Conservation (phyloP, 805 yeast species). For the Myxozyma monticola region DNA sequence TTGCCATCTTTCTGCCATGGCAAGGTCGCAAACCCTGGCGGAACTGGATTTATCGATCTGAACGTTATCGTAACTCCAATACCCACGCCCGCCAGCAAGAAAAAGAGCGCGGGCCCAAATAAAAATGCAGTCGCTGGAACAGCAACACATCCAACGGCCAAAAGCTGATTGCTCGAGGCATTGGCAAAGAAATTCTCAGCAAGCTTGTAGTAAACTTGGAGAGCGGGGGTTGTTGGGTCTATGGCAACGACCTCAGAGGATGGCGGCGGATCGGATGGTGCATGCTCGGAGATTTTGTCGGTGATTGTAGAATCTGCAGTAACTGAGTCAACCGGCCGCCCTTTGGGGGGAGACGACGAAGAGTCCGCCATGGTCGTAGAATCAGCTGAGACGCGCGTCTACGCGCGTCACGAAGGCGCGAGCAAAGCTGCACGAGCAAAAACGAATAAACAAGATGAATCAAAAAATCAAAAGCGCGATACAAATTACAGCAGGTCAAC, state of each 20-base stretch:
- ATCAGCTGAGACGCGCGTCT: too few relatives aligned
- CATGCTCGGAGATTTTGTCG: not conserved
- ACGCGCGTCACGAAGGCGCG: too few relatives aligned
- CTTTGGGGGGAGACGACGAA: too few relatives aligned
- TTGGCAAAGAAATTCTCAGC: constrained; percentile 17
- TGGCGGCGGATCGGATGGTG: constrained; percentile 2
- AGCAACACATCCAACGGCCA: constrained; percentile 4
- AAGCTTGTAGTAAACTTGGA: constrained; percentile 8
- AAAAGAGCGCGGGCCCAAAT: constrained; percentile 26
- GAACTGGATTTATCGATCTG: constrained; percentile 13
- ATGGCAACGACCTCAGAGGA: too few relatives aligned
- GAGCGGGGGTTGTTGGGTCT: too few relatives aligned
- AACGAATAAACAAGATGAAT: too few relatives aligned
- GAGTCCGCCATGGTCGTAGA: too few relatives aligned
- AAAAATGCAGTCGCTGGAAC: constrained; percentile 13
- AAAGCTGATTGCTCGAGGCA: constrained; percentile 20
- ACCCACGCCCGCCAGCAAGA: constrained; percentile 19
- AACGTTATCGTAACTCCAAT: constrained; percentile 24
- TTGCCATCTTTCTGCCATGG: constrained; percentile 22
- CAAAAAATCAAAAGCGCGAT: too few relatives aligned
- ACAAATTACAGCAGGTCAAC: too few relatives aligned
- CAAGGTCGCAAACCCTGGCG: constrained; percentile 10
- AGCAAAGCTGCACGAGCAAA: too few relatives aligned
- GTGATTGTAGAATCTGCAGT: not conserved
- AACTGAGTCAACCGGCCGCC: too few relatives aligned